phyloP scores from a whole-genome alignment of 2,329 filamentous ascomycete species.

The Mariannaea sp. region DNA sequence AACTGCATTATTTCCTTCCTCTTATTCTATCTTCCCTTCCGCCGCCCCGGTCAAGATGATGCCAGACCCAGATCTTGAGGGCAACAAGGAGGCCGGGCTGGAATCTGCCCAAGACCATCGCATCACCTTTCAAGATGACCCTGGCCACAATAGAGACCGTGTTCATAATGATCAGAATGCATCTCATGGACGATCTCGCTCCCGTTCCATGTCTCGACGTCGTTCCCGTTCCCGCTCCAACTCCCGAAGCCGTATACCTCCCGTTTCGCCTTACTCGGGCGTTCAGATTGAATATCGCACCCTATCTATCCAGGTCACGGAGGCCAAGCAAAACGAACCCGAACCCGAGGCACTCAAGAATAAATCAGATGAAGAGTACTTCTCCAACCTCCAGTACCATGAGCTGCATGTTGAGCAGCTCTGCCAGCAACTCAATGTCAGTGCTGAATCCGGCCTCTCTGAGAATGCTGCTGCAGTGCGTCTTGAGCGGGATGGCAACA shows the following conservation, averaged over 20 bases:
- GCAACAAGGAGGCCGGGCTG: too few species aligned
- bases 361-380: slow-evolving; percentile 51
- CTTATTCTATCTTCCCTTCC: too few species aligned
- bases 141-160: too few species aligned
- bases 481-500: slow-evolving; percentile 48
- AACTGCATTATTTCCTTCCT: too few species aligned
- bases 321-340: too few species aligned
- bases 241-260: slow-evolving; percentile 31
- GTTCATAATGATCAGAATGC: too few species aligned
- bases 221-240: slow-evolving; percentile 30
- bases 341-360: slow-evolving; percentile 40
- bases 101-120: too few species aligned
- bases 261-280: slow-evolving; percentile 43
- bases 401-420: slow-evolving; percentile 42
- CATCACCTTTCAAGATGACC: too few species aligned
- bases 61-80: too few species aligned
- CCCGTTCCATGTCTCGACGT: too few species aligned
- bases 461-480: slow-evolving; percentile 41
- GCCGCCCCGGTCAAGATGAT: too few species aligned
- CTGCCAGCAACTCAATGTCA: slow-evolving; percentile 49
- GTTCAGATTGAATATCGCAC: slow-evolving; percentile 49
- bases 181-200: too few species aligned
- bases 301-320: slow-evolving; percentile 45
- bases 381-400: slow-evolving; percentile 47
- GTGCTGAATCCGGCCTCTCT: slow-evolving; percentile 43